Evolutionary conservation across 2,329 filamentous ascomycete species (phyloP), one percentile per base, ranked within the genome.

Genomic region (Albifimbria verrucaria): DNA sequence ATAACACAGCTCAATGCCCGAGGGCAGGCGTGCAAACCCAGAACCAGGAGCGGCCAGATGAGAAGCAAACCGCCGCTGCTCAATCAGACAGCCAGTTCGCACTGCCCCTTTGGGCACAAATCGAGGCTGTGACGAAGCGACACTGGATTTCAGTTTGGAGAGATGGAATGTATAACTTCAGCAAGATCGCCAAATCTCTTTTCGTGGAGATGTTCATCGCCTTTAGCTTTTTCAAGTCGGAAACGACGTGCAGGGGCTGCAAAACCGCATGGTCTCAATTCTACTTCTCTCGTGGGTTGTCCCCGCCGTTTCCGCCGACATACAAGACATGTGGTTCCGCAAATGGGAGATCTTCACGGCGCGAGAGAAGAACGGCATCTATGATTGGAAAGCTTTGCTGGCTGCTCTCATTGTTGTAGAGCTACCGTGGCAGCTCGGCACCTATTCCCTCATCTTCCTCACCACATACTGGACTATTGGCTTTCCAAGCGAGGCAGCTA

Each of bases 401-500:
- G 89, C 87, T 0, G 87, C 89, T 0, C 86, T 88, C 61, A 77
- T 92, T 4, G 74, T 92, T 17, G 82, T 80, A 26, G 89, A 93
- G 64, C 85, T 93, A 21, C 89, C 89, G 0, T 80, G 81, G 42
- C 83, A 87, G 2, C 80, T 92, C 56, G 64, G 90, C 28, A 77
- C 80, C 1, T 78, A 77, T 0, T 73, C 87, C 1, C 68, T 92
- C 20, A 92, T 92, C 73, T 93, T 81, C 77, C 68, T 85, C 0
- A 71, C 90, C 0, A 92, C 88, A 88, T 93, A 93, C 71, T 93
- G 81, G 68, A 82, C 88, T 0, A 81, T 86, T 1, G 89, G 90
- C 0, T 74, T 92, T 2, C 87, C 89, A 0, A 78, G 77, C 0
- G 82, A 88, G 55, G 80, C 82, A 28, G 77, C 78, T 2, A 82